Evolutionary conservation across 1,139 yeast species (phyloP).

Genomic region (Geotrichum carabidarum): DNA sequence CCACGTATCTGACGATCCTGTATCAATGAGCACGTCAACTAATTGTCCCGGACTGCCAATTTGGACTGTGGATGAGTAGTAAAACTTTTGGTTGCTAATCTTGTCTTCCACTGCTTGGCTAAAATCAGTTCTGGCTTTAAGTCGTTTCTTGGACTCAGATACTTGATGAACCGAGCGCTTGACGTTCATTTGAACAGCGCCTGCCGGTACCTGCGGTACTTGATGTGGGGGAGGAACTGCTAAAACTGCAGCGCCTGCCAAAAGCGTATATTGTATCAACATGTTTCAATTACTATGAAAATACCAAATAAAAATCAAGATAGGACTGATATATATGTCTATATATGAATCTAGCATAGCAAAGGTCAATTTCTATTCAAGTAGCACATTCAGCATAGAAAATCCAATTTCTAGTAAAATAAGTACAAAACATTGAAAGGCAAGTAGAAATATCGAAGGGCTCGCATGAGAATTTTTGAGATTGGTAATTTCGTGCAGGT

Average conservation of each 20-base stretch:
- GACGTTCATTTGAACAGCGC: slow-evolving; percentile 27
- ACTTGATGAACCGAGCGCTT: slow-evolving; percentile 25
- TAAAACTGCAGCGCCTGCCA: slow-evolving; percentile 15
- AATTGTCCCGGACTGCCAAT: slow-evolving; percentile 39
- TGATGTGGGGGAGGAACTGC: slow-evolving; percentile 7
- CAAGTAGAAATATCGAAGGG: not conserved
- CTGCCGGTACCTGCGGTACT: slow-evolving; percentile 23
- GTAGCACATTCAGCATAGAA: too few relatives aligned
- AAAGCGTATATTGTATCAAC: slow-evolving; percentile 14
- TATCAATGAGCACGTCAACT: slow-evolving; percentile 39
- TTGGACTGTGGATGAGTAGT: slow-evolving; percentile 35
- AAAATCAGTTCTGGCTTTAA: slow-evolving; percentile 21
- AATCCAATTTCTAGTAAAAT: too few relatives aligned
- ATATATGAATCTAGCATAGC: too few relatives aligned
- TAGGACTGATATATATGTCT: too few relatives aligned
- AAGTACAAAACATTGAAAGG: not conserved
- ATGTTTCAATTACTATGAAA: not conserved
- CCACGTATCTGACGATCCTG: slow-evolving; percentile 42
- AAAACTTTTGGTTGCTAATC: slow-evolving; percentile 36
- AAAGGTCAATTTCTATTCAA: too few relatives aligned
- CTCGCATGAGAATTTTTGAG: too few relatives aligned
- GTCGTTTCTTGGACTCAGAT: slow-evolving; percentile 17
- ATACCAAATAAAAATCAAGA: not conserved
- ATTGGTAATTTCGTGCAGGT: too few relatives aligned
- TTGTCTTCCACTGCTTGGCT: slow-evolving; percentile 29